phyloP scores from a whole-genome alignment of 2,329 filamentous ascomycete species.

The Beauveria asiatica region DNA sequence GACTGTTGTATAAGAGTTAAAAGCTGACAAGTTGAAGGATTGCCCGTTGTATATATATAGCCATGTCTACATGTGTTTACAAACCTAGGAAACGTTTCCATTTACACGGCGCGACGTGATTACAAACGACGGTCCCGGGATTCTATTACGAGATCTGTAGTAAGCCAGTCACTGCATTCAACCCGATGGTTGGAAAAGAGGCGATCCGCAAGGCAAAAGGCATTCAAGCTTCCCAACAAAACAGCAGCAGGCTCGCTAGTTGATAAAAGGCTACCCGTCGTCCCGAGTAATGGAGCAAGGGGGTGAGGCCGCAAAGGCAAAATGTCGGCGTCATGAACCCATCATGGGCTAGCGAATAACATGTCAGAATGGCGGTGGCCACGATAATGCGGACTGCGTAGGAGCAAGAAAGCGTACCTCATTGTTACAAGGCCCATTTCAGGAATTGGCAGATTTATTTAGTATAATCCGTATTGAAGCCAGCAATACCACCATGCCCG shows the following conservation, averaged over 20 bases:
- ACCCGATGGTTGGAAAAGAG: neutral
- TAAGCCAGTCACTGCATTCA: neutral
- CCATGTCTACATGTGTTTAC: neutral
- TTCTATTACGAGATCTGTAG: slow-evolving; percentile 4
- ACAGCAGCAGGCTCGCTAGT: neutral
- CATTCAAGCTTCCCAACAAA: neutral
- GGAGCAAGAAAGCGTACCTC: neutral
- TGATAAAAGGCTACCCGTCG: neutral
- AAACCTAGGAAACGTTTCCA: neutral
- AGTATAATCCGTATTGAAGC: too few species aligned
- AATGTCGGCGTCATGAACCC: slow-evolving; percentile 7
- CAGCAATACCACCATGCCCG: neutral
- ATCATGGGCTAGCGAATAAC: neutral
- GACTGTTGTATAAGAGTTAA: neutral
- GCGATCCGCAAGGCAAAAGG: neutral
- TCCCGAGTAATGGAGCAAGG: neutral
- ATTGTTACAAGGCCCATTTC: neutral
- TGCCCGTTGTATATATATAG: neutral
- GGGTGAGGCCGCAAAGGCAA: neutral
- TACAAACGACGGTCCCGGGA: neutral
- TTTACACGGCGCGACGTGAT: neutral
- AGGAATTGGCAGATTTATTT: neutral
- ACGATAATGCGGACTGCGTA: too few species aligned
- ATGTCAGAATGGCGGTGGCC: too few species aligned
- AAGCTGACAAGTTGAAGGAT: neutral